Evolutionary conservation across 345 rosid species (phyloP), one percentile per base, ranked within the genome.

Genomic region (Heritiera fomes): DNA sequence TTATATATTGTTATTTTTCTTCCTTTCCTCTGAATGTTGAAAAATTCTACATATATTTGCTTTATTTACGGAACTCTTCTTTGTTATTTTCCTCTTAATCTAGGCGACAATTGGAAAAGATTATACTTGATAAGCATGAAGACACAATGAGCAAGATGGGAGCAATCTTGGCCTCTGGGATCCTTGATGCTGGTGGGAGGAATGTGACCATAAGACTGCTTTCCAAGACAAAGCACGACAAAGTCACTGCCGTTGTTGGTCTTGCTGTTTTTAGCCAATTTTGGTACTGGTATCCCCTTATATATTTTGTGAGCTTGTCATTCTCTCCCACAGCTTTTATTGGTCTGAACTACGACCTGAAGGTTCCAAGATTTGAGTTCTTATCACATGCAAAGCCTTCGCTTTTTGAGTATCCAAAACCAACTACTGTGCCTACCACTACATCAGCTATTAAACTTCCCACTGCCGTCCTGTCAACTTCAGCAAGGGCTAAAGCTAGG

Each of bases 131-230:
- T 83, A 97, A 94, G 83, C 98, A 93, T 72, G 98, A 97, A 85
- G 99, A 97, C 65, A 94, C 99, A 71, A 97, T 94, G 98, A 97
- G 99, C 91, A 97, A 97, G 89, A 97, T 97, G 99, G 99, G 99
- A 69, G 99, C 99, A 11, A 94, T 97, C 81, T 82, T 97, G 86
- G 98, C 99, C 46, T 91, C 96, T 66, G 99, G 98, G 73, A 94
- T 97, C 77, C 96, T 97, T 68, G 98, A 94, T 86, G 99, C 98
- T 30, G 99, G 99, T 80, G 99, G 99, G n/a, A 92, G 99, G 88
- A 97, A 97, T 75, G 98, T 97, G 76, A 97, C 98, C 0, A 93
- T 94, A 80, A 89, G 93, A 84, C 73, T 97, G 79, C 98, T 94
- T 76, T 97, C 98, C 12, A 97, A 97, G 93, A 89, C 98, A 28